phyloP scores from a whole-genome alignment of 148 eudicot species.

The Chenopodium quinoa region DNA sequence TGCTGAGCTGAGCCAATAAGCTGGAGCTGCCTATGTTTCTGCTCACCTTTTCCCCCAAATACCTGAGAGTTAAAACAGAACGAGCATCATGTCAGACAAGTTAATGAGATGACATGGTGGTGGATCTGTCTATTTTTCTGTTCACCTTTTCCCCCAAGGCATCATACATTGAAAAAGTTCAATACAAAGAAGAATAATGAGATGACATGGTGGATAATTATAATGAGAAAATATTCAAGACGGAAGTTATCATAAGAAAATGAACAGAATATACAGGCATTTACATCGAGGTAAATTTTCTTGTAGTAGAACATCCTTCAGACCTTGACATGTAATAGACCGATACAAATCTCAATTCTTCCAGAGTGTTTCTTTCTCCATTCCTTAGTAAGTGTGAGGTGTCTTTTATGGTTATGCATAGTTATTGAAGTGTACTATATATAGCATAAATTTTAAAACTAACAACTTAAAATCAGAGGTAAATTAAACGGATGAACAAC shows the following conservation, averaged over 20 bases:
- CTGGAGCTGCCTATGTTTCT: conserved; percentile 81
- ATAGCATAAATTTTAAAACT: not conserved
- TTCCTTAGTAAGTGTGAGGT: not conserved
- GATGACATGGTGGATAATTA: not conserved
- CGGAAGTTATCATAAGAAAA: not conserved
- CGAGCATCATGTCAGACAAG: no score
- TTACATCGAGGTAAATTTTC: not conserved
- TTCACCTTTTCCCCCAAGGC: conserved; percentile 80
- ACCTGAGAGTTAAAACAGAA: conserved; percentile 45
- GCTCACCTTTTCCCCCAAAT: conserved; percentile 85
- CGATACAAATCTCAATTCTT: not conserved
- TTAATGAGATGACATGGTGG: no score
- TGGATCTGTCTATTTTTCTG: conserved; percentile 71
- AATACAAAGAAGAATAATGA: not conserved
- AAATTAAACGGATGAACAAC: not conserved
- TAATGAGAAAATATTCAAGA: not conserved
- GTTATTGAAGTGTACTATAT: not conserved
- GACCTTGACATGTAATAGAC: not conserved
- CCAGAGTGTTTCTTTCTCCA: not conserved
- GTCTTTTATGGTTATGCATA: not conserved
- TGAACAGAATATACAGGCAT: not conserved
- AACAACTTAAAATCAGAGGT: not conserved
- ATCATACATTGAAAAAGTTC: not conserved
- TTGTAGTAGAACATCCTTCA: not conserved
- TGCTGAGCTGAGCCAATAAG: conserved; percentile 78